phyloP scores from a whole-genome alignment of 805 yeast genomes.

The Metschnikowia sp. region DNA sequence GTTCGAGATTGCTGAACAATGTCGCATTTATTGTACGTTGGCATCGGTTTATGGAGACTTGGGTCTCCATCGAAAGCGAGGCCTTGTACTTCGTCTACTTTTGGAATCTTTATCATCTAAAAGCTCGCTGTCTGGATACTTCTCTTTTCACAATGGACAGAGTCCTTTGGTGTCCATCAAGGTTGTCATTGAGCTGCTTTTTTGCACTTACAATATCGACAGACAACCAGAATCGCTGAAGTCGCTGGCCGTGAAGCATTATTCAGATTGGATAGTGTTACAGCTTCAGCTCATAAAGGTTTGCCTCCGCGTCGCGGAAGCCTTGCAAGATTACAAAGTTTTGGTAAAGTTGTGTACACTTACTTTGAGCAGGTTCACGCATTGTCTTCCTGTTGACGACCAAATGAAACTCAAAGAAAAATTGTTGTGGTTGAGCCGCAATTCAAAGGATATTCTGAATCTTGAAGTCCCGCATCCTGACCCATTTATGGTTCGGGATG shows the following conservation, averaged over 20 bases:
- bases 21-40: conserved; percentile 60
- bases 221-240: conserved; percentile 28
- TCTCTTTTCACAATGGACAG: background rate
- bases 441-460: conserved; percentile 20
- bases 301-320: conserved; percentile 52
- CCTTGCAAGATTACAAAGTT: conserved; percentile 41
- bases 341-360: conserved; percentile 47
- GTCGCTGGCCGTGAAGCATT: conserved; percentile 20
- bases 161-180: conserved; percentile 21
- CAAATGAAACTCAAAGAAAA: conserved; percentile 45
- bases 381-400: conserved; percentile 54
- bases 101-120: conserved; percentile 50
- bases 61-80: conserved; percentile 62
- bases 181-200: conserved; percentile 46
- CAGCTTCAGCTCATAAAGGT: conserved; percentile 54
- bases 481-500: conserved; percentile 55
- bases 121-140: conserved; percentile 15
- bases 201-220: conserved; percentile 53
- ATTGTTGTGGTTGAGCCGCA: conserved; percentile 21
- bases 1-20: conserved; percentile 46
- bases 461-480: conserved; percentile 62
- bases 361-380: conserved; percentile 53
- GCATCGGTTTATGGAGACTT: conserved; percentile 62
- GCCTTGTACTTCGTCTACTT: conserved; percentile 65
- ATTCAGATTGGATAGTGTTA: conserved; percentile 49